Conservation (phyloP, 2,329 filamentous ascomycete genomes). For the Trichoderma afroharzianum region DNA sequence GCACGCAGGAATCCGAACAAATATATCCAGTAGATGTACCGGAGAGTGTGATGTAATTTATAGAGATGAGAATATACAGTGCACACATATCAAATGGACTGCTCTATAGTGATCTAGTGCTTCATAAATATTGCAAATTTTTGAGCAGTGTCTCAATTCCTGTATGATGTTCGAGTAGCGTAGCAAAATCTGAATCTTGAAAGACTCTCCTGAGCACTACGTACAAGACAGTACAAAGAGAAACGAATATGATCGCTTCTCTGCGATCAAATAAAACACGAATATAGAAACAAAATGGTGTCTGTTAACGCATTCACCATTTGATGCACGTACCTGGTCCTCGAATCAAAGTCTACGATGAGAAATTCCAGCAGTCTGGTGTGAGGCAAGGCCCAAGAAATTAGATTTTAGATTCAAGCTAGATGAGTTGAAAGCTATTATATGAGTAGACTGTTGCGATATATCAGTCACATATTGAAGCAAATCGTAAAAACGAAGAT, state of each 20-base stretch:
- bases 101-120: too few species aligned
- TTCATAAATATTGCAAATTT: background rate
- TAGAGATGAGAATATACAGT: too few species aligned
- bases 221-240: background rate
- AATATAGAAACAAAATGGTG: background rate
- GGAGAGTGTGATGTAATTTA: too few species aligned
- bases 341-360: background rate
- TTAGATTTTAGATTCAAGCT: background rate
- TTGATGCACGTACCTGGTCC: too few species aligned
- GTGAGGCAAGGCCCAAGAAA: background rate
- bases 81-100: too few species aligned
- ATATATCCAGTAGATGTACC: too few species aligned
- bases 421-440: background rate
- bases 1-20: too few species aligned
- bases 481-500: background rate
- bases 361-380: background rate
- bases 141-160: background rate
- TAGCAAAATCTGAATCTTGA: background rate
- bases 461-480: background rate
- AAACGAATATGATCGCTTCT: background rate
- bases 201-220: background rate
- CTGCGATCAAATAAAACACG: background rate
- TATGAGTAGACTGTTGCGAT: background rate
- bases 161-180: rapidly evolving
- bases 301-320: background rate